Base-by-base conservation (phyloP, 2,329 filamentous ascomycete species). In the Tolypocladium guangdongense region DNA sequence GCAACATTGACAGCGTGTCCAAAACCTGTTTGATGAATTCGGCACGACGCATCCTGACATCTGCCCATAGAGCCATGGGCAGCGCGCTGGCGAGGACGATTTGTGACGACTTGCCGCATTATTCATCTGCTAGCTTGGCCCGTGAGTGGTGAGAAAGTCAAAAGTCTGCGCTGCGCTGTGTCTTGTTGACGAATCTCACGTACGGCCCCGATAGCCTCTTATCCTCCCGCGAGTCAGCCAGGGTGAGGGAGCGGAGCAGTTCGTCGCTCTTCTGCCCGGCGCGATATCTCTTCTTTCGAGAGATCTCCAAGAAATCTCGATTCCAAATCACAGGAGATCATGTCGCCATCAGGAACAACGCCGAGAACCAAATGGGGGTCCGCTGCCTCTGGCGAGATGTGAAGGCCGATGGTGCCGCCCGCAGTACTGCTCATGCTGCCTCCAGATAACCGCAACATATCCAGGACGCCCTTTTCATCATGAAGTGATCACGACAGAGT, bases 391-490 rank as follows among this genome's bases (percentile, higher is more conserved):
- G 91, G 91, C 2, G 85, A 84, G 7, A 96, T 85, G 61, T 96
- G 91, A 7, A 93, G 82, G 0, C 93, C 88, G 58, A 96, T 92
- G 54, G 93, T 96, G 0, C 91, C 91, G 48, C 95, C 90, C 2
- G 82, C 87, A 0, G 90, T 93, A 5, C 91, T 91, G 27, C 81
- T 87, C 74, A 96, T 96, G 33, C 91, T 73, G 0, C 91, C 91
- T 62, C 96, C 91, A 0, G 90, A 95, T 35, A 96, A 78, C 1
- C 95, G 76, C 4, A 93, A 82, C 66, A 96, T 84, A 57, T 96
- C 93, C 16, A 74, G 78, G 5, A 96, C 78, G 10, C 87, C 87
- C 1, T 83, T 83, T 0, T 86, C n/a, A n/a, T n/a, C n/a, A n/a
- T n/a, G n/a, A 14, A 14, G 14, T 16, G 33, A 35, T 35, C 33